Evolutionary conservation across 768 basidiomycete species (phyloP).

Genomic region (Hygrophoropsis aurantiaca): DNA sequence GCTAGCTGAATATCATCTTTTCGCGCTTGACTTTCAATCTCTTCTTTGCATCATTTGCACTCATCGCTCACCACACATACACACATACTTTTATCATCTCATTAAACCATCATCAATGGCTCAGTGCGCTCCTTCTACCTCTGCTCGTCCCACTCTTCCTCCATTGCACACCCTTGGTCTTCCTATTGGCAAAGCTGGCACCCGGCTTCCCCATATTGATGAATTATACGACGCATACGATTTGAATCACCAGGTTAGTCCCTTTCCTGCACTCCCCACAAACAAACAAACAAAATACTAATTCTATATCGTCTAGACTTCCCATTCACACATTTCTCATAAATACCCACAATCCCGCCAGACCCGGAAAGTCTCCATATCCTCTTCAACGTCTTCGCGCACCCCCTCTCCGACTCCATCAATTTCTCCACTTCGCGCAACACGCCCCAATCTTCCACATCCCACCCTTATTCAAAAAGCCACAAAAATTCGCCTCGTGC

Average conservation of each 20-base stretch:
- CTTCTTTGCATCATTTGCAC: neutral
- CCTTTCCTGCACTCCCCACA: neutral
- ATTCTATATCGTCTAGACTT: neutral
- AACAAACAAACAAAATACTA: neutral
- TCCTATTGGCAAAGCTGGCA: conserved; percentile 5
- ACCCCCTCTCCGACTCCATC: conserved; percentile 36
- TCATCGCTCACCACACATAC: neutral
- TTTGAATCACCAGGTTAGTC: conserved; percentile 11
- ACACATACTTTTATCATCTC: neutral
- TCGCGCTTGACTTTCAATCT: neutral
- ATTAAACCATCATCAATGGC: conserved; percentile 7
- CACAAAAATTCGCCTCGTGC: conserved; percentile 41
- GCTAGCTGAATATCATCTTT: conserved; percentile 12
- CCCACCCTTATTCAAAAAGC: conserved; percentile 10
- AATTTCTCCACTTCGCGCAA: conserved; percentile 14
- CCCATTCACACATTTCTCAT: conserved; percentile 1
- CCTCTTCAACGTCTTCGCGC: conserved; percentile 41
- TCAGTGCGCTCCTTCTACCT: conserved; percentile 12
- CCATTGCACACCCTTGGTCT: conserved; percentile 51
- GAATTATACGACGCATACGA: conserved; percentile 12
- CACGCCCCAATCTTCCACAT: conserved; percentile 14
- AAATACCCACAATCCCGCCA: conserved; percentile 10
- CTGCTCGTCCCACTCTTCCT: conserved; percentile 51
- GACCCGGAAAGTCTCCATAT: conserved; percentile 35
- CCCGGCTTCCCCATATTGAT: conserved; percentile 10